Base-by-base conservation (phyloP, 169 alveolate genomes). In the Toxoplasma gondii region DNA sequence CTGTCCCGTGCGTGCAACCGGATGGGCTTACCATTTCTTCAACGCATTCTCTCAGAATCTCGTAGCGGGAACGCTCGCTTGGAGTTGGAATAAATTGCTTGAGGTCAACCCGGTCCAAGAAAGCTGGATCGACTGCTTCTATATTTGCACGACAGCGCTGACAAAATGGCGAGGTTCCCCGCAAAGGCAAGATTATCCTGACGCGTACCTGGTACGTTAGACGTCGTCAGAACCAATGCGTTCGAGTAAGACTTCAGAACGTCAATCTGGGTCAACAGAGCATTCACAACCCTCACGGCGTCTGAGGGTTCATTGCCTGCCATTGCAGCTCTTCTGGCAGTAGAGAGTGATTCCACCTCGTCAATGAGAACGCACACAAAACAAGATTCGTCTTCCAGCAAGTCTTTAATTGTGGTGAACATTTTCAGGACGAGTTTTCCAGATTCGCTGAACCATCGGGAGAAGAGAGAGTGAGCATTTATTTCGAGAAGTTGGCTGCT, bases 231-330 rank as follows among this genome's bases (percentile, higher is more conserved):
- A 36, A 97, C 86, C 91, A 97, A 81, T 31, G 96, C 96, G 80
- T 97, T 97, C 54, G 97, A 95, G 86, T 93, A 96, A 69, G 92
- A 88, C 92, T 94, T 94, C 38, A 97, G 90, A 27, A 95, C 78
- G 87, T 97, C 98, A 7, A 97, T 93, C 95, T 97, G 98, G 39
- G 98, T 96, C 36, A 94, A 95, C 38, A 97, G 94, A 16, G 98
- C 97, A 86, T 97, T 97, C 87, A 97, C 98, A 36, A 96, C 98
- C 44, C 98, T 94, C 74, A 96, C 94, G 58, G 97, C 92, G 58
- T 97, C 98, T 19, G 98, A 95, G 24, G 98, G 98, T 78, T 97
- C 98, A 82, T 97, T 95, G 64, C 97, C 92, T n/a, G 96, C 96
- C 69, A 94, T 91, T 45, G 98, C 91, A 74, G 96, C 94, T 81